Base-by-base conservation (phyloP, 305 asterid genomes). In the Fraxinus angustifolia region DNA sequence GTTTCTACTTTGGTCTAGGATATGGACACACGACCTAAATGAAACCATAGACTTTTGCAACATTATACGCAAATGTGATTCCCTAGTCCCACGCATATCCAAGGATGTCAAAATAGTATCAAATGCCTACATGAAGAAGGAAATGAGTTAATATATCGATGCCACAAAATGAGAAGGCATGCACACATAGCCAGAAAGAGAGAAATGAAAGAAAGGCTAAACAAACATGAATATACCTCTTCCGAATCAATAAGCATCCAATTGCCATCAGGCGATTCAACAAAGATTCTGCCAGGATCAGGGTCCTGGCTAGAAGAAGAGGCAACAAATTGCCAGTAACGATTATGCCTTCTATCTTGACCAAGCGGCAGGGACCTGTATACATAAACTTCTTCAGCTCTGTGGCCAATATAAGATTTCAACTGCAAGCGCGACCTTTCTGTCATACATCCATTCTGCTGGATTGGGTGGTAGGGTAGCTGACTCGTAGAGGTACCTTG, bases 341-440 rank as follows among this genome's bases (percentile, higher is more conserved):
- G 97, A 83, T 94, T 96, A 84, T 97, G 92, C 88, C 99, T 89
- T 83, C 99, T 89, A 90, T 96, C 99, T 87, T 88, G 97, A 82
- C 98, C 99, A 84, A 96, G 88, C 77, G 99, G 99, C 84, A 96
- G 88, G 42, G 99, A 96, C 89, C 98, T 92, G 89, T 94, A 96
- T 71, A 86, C 95, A 84, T 91, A 92, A 84, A 90, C 90, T 85
- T 96, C 98, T 87, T 96, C 99, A 35, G 98, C 96, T 87, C 82
- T 89, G 84, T 94, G 99, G 83, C 97, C 94, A 84, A 94, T 90
- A 79, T 90, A 96, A 38, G 98, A 91, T 88, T 96, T 94, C 74
- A 96, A 83, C 91, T 91, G 98, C 94, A 92, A 78, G 77, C 98
- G 91, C 26, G 97, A 92, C 84, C 98, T 90, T 90, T 96, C 99